Evolutionary conservation across 106 monocot species (phyloP).

Genomic region (Dioscorea alata): DNA sequence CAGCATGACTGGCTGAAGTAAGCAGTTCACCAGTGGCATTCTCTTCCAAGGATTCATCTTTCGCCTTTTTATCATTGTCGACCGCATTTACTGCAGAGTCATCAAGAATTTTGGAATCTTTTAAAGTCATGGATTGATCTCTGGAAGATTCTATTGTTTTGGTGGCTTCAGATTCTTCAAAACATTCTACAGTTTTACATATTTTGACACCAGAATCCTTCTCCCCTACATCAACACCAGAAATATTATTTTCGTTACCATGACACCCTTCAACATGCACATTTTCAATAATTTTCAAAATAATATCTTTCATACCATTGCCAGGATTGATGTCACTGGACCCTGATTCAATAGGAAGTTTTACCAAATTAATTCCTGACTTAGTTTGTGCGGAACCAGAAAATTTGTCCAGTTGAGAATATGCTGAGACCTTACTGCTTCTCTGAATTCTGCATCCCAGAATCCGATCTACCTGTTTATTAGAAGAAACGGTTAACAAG

Average conservation of each 20-base stretch:
- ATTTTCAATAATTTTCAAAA: slow-evolving; percentile 6
- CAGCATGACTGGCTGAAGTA: slow-evolving; percentile 1
- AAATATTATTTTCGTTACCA: not conserved
- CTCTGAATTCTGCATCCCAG: slow-evolving; percentile 70
- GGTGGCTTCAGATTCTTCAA: slow-evolving; percentile 4
- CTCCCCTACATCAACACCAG: not conserved
- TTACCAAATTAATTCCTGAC: slow-evolving; percentile 3
- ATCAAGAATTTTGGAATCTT: slow-evolving; percentile 8
- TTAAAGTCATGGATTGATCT: not conserved
- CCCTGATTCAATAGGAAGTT: not conserved
- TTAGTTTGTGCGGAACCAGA: slow-evolving; percentile 7
- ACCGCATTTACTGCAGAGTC: slow-evolving; percentile 3
- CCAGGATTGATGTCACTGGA: slow-evolving; percentile 3
- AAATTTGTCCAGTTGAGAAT: slow-evolving; percentile 7
- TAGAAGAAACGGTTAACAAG: not conserved
- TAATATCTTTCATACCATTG: not conserved
- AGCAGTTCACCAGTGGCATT: not conserved
- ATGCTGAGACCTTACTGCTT: slow-evolving; percentile 7
- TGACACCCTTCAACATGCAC: slow-evolving; percentile 7
- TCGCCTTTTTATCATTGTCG: slow-evolving; percentile 6
- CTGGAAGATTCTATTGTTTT: slow-evolving; percentile 1
- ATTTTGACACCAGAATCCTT: slow-evolving; percentile 6
- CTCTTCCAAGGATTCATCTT: slow-evolving; percentile 4
- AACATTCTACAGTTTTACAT: not conserved
- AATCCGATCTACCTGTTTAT: slow-evolving; percentile 82